Evolutionary conservation across 2,329 filamentous ascomycete genomes (phyloP).

Genomic region (Cercospora sp.): DNA sequence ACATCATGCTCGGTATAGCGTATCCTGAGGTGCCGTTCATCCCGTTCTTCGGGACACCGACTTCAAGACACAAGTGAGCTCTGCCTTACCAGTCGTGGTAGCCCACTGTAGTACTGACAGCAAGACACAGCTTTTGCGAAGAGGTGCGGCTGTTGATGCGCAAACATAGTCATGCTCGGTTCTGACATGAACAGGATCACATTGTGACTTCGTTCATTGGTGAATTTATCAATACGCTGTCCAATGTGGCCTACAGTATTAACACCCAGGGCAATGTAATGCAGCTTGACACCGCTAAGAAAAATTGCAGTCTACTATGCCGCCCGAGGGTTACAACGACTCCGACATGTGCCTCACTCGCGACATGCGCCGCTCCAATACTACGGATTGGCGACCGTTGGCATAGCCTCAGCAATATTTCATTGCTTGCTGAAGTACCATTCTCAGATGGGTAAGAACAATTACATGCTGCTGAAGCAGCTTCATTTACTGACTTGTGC

Average conservation of each 20-base stretch:
- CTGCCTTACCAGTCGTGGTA: neutral
- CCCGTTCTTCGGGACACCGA: neutral
- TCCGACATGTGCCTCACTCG: neutral
- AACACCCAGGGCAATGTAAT: neutral
- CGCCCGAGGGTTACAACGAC: neutral
- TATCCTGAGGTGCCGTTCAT: neutral
- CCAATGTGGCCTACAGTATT: neutral
- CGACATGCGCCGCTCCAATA: neutral
- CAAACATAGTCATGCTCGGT: neutral
- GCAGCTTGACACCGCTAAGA: neutral
- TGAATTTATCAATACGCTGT: neutral
- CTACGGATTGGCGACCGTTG: neutral
- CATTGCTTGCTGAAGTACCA: neutral
- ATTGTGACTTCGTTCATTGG: neutral
- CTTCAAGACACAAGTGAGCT: neutral
- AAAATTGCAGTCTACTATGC: neutral
- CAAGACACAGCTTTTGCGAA: conserved; percentile 1
- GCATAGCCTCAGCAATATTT: neutral
- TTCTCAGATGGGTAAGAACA: neutral
- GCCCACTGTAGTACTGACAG: neutral
- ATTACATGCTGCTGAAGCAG: neutral
- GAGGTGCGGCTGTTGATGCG: neutral
- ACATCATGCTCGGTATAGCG: neutral
- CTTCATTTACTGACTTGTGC: neutral
- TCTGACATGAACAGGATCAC: neutral